These are phyloP conservation scores for Actinidia chinensis DNA, from an alignment of 179 eudicot species.

Conservation along the genomic window DNA sequence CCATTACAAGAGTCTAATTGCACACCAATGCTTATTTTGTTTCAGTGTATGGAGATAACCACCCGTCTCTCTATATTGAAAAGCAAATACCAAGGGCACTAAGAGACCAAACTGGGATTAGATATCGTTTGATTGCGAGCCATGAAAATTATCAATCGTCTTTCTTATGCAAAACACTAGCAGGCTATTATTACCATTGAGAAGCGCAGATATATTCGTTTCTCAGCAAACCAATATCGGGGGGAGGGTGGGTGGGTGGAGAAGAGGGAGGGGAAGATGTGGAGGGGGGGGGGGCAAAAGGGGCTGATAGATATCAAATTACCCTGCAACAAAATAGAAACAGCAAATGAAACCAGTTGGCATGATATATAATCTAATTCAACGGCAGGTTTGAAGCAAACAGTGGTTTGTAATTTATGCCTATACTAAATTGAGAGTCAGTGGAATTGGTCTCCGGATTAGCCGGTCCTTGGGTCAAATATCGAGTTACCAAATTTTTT, in stretches of 20 bases:
- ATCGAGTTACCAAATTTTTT: no score
- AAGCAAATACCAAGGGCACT: constrained; percentile 22
- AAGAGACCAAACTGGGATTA: constrained; percentile 30
- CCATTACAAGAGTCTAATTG: constrained; percentile 18
- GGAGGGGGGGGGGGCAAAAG: no score
- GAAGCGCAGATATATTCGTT: constrained; percentile 82
- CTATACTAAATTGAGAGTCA: not conserved
- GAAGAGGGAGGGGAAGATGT: no score
- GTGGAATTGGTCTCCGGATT: no score
- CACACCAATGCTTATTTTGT: constrained; percentile 10
- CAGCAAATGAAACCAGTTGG: constrained; percentile 10
- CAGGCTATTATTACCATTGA: constrained; percentile 85
- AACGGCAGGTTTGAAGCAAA: not conserved
- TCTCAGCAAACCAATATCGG: constrained; percentile 96
- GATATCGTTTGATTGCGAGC: constrained; percentile 48
- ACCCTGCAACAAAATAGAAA: constrained; percentile 55
- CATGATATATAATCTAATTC: not conserved
- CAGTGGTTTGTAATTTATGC: not conserved
- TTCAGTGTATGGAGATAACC: constrained; percentile 17
- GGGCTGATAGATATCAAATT: constrained; percentile 65
- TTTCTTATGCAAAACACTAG: constrained; percentile 91
- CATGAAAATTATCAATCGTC: constrained; percentile 74
- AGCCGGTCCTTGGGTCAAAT: no score
- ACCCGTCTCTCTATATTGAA: constrained; percentile 32
- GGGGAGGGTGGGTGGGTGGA: no score